Evolutionary conservation across 345 rosid genomes (phyloP).

Genomic region (rapeseed (Brassica napus)): Da-Ae NC_063436.1:14563001-14563500

Average conservation of each 20-base stretch:
- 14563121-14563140: slow-evolving; percentile 93
- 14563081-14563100: background rate
- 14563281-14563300: background rate
- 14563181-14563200: slow-evolving; percentile 71
- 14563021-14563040: slow-evolving; percentile 91
- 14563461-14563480: slow-evolving; percentile 48
- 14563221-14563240: slow-evolving; percentile 93
- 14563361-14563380: slow-evolving; percentile 90
- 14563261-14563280: background rate
- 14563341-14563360: slow-evolving; percentile 89
- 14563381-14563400: slow-evolving; percentile 95
- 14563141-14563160: slow-evolving; percentile 92
- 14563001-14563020: slow-evolving; percentile 81
- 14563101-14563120: slow-evolving; percentile 23
- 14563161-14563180: slow-evolving; percentile 92
- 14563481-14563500: background rate
- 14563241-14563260: slow-evolving; percentile 35
- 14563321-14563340: slow-evolving; percentile 95
- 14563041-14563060: slow-evolving; percentile 13
- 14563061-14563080: background rate
- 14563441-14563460: slow-evolving; percentile 85
- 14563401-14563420: slow-evolving; percentile 76
- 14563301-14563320: slow-evolving; percentile 37
- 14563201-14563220: slow-evolving; percentile 82
- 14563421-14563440: slow-evolving; percentile 93